Base-by-base conservation (phyloP, 2,329 filamentous ascomycete genomes). In the Stagonosporopsis rhizophila region DNA sequence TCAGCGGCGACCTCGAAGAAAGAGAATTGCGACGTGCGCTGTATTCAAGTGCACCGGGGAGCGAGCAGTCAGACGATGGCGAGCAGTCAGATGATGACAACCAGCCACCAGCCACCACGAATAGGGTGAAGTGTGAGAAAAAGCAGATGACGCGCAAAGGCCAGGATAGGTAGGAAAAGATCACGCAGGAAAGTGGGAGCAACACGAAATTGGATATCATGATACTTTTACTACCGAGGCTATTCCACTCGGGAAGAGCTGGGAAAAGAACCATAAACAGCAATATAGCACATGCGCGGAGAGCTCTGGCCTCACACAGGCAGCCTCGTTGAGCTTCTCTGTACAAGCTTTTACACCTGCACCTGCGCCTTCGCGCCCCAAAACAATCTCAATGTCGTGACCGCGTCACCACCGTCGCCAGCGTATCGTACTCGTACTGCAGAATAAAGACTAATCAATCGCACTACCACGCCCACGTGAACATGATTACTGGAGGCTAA, bases 231-330 rank as follows among this genome's bases (percentile, higher is more conserved):
- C 65, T 72, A 62, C 61, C 61, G 61, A 64, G 59, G 59, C 61
- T 64, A 54, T 65, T 51, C 63, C 52, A 50, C 40, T 45, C 27
- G 40, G 52, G 53, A 56, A 62, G 48, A 56, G 56, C 53, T 51
- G 57, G 50, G 28, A 46, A 64, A 62, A 49, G 62, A 62, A 64
- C 59, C 59, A 69, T 60, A 52, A 70, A 60, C 60, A 58, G 57
- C 56, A 52, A 49, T 46, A 37, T 23, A 63, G 58, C 58, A 64
- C 38, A 57, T 61, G 58, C 59, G 56, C 45, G 57, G 57, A 64
- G 62, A 65, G 60, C 69, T 71, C 69, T 61, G 64, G 66, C 64
- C 48, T 73, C 72, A 19, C 64, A 71, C 34, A 61, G 70, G 66
- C 71, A 60, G 64, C 69, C 67, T 56, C 55, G 39, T 19, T 55